These are phyloP conservation scores for Articulospora tetracladia DNA, from an alignment of 495 filamentous ascomycete genomes.

Conservation along the genomic window DNA sequence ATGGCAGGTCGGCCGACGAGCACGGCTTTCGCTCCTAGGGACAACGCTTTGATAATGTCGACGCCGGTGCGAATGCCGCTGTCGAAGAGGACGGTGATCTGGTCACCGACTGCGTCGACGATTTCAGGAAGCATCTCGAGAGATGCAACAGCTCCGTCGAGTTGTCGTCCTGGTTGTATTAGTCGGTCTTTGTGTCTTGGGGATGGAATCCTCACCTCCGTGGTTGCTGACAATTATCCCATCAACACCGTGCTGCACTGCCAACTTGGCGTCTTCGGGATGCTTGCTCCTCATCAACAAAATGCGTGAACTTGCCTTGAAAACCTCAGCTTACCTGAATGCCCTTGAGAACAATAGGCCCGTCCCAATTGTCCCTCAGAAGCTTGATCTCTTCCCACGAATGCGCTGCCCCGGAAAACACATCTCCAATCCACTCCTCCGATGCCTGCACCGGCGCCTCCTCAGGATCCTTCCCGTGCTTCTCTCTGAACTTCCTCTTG, in stretches of 20 bases:
- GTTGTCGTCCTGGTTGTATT: slow-evolving; percentile 64
- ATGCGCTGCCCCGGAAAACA: slow-evolving; percentile 47
- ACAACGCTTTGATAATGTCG: slow-evolving; percentile 86
- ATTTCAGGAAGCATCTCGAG: slow-evolving; percentile 93
- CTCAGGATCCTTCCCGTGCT: slow-evolving; percentile 42
- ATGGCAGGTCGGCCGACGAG: slow-evolving; percentile 47
- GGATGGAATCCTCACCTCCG: slow-evolving; percentile 77
- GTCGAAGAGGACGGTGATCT: slow-evolving; percentile 85
- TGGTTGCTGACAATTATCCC: slow-evolving; percentile 85
- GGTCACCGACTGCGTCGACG: slow-evolving; percentile 79
- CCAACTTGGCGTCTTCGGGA: slow-evolving; percentile 86
- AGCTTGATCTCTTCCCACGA: slow-evolving; percentile 56
- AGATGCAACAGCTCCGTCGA: slow-evolving; percentile 81
- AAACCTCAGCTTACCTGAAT: slow-evolving; percentile 84
- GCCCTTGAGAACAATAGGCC: slow-evolving; percentile 92
- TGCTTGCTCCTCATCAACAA: slow-evolving; percentile 67
- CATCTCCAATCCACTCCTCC: slow-evolving; percentile 43
- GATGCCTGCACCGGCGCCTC: slow-evolving; percentile 37
- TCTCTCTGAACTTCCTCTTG: slow-evolving; percentile 47
- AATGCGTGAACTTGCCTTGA: slow-evolving; percentile 46
- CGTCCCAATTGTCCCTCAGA: slow-evolving; percentile 56
- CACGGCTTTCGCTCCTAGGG: slow-evolving; percentile 49
- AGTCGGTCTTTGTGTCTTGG: slow-evolving; percentile 57
- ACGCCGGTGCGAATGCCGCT: slow-evolving; percentile 84
- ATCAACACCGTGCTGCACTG: slow-evolving; percentile 78